These are phyloP conservation scores for Capronia americana DNA, from an alignment of 2,329 filamentous ascomycete species.

Conservation along the genomic window DNA sequence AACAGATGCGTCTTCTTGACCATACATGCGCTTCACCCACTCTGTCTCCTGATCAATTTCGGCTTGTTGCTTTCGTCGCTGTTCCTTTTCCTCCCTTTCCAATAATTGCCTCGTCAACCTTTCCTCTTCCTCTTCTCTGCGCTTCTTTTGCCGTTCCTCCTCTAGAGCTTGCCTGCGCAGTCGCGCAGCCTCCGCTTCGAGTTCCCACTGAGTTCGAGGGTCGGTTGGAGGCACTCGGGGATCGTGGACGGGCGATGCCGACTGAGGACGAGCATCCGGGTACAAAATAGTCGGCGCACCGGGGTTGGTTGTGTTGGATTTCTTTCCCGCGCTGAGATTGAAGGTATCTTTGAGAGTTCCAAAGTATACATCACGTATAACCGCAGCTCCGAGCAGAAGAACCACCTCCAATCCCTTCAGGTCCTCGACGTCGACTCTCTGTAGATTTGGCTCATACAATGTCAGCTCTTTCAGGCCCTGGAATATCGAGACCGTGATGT, in stretches of 20 bases:
- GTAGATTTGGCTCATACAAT: constrained; percentile 91
- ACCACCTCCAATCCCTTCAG: constrained; percentile 90
- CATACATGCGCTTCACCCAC: constrained; percentile 67
- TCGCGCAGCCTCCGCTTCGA: constrained; percentile 58
- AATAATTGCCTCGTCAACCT: constrained; percentile 60
- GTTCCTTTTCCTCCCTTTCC: constrained; percentile 60
- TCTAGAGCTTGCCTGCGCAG: constrained; percentile 51
- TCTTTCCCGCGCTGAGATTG: constrained; percentile 63
- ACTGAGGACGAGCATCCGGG: constrained; percentile 16
- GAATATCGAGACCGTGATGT: constrained; percentile 93
- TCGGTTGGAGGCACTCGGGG: constrained; percentile 52
- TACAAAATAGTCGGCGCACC: constrained; percentile 22
- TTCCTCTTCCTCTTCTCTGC: constrained; percentile 58
- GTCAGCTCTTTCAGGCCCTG: constrained; percentile 77
- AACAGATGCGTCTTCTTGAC: constrained; percentile 41
- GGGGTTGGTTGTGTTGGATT: constrained; percentile 40
- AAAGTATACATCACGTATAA: constrained; percentile 69
- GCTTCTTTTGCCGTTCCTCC: constrained; percentile 51
- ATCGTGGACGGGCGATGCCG: constrained; percentile 29
- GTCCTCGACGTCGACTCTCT: constrained; percentile 90
- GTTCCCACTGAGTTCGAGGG: constrained; percentile 60
- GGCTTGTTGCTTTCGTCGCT: constrained; percentile 56
- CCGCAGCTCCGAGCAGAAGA: constrained; percentile 66
- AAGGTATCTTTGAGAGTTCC: constrained; percentile 75
- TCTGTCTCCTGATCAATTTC: constrained; percentile 79